Evolutionary conservation across 2,329 filamentous ascomycete species (phyloP).

Genomic region (Dryadomyces quercivorus): DNA sequence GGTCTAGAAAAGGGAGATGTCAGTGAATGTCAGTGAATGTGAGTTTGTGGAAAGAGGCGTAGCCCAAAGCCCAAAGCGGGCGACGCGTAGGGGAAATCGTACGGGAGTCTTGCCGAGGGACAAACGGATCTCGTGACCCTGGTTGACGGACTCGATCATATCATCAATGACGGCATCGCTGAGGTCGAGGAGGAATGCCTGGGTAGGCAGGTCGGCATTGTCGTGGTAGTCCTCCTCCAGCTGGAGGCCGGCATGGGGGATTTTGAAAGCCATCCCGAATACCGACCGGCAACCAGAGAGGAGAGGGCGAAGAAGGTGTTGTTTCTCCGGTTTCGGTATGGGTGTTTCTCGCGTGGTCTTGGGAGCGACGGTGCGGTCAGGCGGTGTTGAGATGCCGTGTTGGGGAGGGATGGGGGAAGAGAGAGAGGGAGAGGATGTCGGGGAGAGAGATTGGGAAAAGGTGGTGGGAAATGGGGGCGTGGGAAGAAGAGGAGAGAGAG

Average conservation of each 20-base stretch:
- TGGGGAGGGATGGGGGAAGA: background rate
- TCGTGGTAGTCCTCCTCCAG: slow-evolving; percentile 42
- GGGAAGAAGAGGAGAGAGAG: background rate
- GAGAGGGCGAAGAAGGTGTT: background rate
- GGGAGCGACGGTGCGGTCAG: background rate
- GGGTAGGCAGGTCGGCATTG: slow-evolving; percentile 32
- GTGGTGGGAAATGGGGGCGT: background rate
- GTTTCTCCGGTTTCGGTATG: background rate
- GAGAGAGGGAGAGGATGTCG: background rate
- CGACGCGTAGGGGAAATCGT: slow-evolving; percentile 24
- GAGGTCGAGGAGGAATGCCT: slow-evolving; percentile 47
- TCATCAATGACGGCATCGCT: slow-evolving; percentile 46
- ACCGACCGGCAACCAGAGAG: slow-evolving; percentile 13
- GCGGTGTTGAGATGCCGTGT: background rate
- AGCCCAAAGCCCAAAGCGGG: background rate
- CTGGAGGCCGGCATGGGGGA: slow-evolving; percentile 45
- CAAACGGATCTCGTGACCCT: slow-evolving; percentile 43
- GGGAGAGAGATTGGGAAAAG: too few relatives aligned
- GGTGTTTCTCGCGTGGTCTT: background rate
- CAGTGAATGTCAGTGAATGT: slow-evolving; percentile 3
- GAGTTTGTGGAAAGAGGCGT: background rate
- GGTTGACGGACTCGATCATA: slow-evolving; percentile 47
- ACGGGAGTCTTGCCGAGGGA: slow-evolving; percentile 47
- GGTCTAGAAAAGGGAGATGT: too few relatives aligned
- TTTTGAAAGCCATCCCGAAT: slow-evolving; percentile 29